These are phyloP conservation scores for Serendipita sp. DNA, from an alignment of 768 basidiomycete genomes.

Conservation along the genomic window DNA sequence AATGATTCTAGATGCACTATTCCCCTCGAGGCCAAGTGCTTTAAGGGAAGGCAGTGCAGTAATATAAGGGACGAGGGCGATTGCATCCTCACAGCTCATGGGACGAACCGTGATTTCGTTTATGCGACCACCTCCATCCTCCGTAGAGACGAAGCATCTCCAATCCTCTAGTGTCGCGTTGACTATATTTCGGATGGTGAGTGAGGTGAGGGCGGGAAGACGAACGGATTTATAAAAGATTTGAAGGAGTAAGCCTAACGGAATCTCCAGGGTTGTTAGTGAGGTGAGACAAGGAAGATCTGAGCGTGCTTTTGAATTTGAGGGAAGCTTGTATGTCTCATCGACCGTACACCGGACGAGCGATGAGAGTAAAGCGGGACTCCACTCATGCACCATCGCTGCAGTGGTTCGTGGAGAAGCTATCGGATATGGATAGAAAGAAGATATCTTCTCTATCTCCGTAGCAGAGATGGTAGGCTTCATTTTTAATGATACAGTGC, in stretches of 20 bases:
- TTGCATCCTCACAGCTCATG: not conserved
- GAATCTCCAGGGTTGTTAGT: not conserved
- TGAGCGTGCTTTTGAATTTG: not conserved
- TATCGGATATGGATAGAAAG: not conserved
- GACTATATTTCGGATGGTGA: not conserved
- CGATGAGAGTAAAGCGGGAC: not conserved
- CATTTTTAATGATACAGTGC: too few species aligned
- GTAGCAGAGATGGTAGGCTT: not conserved
- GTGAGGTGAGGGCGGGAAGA: not conserved
- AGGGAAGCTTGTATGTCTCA: not conserved
- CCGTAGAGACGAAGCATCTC: not conserved
- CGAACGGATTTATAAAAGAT: not conserved
- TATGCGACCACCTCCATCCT: not conserved
- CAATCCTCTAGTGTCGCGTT: not conserved
- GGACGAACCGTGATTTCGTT: not conserved
- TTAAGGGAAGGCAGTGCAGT: not conserved
- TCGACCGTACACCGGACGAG: not conserved
- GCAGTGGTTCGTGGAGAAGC: not conserved
- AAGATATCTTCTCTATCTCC: not conserved
- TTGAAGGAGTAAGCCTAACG: not conserved
- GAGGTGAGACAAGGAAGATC: not conserved
- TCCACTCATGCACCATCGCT: not conserved
- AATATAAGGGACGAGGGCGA: not conserved
- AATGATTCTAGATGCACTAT: not conserved
- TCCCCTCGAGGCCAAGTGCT: not conserved